Evolutionary conservation across 2,329 filamentous ascomycete species (phyloP), one percentile per base, ranked within the genome.

Genomic region (Pestalotiopsis sp.): DNA sequence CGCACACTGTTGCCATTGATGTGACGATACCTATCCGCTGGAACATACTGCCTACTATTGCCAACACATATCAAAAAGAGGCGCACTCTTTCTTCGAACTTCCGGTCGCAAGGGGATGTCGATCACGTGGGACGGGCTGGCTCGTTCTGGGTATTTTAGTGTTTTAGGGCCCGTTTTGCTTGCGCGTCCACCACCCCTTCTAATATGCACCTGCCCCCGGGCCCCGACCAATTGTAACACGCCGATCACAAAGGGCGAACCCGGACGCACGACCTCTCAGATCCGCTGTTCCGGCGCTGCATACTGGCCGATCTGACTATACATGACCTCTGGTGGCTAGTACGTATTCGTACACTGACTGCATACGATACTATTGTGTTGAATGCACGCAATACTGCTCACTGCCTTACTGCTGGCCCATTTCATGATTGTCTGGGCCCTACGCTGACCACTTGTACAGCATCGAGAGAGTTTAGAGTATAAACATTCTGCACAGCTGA

Each of bases 131-230:
- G 27, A 36, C 39, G 45, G 25, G 45, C 41, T 57, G 41, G 57
- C 25, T 57, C 57, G 38, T 55, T 45, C 41, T 57, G 41, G 57
- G 25, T 57, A 65, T 58, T 55, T 45, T 66, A 60, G 64, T 66
- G 64, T 66, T 66, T 66, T 55, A 66, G 45, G 55, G 69, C 70
- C 69, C 71, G n/a, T 71, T 71, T 70, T 70, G 74, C 71, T 76
- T 75, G 75, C 75, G 75, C 75, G 75, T 75, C 75, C 72, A 66
- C 66, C 68, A 69, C 70, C 74, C 70, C 69, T 71, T 65, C 45
- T 52, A 65, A 70, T 70, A 71, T 64, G 72, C 73, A 75, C 73
- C 73, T 71, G 73, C 70, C 45, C 45, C 45, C 3, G 45, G 72
- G 71, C 71, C 71, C 67, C 69, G 41, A 65, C 75, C 75, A 76